These are phyloP conservation scores for Lasiosphaeriaceae sp. DNA, from an alignment of 495 filamentous ascomycete genomes.

Conservation along the genomic window DNA sequence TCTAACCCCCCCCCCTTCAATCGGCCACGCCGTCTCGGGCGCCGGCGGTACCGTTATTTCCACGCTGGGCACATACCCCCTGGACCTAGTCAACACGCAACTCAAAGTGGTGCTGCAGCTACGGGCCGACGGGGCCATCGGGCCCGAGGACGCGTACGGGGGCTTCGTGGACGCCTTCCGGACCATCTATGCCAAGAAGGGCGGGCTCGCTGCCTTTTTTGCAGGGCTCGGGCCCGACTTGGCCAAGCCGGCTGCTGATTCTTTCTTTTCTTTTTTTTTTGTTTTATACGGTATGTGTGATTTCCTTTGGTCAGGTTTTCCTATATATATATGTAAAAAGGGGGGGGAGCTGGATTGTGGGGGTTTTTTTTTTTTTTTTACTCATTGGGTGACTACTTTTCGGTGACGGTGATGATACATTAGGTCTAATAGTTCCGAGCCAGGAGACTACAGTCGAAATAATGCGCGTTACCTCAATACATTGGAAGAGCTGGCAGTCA, in stretches of 20 bases:
- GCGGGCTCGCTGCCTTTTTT: slow-evolving; percentile 68
- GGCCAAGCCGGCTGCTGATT: slow-evolving; percentile 67
- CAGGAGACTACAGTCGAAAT: slow-evolving; percentile 40
- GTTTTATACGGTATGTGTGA: slow-evolving; percentile 62
- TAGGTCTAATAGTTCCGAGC: slow-evolving; percentile 45
- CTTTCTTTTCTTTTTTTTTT: slow-evolving; percentile 82
- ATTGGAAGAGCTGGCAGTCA: slow-evolving; percentile 71
- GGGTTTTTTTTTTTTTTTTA: too few relatives aligned
- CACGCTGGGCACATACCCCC: slow-evolving; percentile 74
- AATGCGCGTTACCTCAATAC: slow-evolving; percentile 53
- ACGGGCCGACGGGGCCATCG: slow-evolving; percentile 33
- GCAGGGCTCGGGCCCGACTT: slow-evolving; percentile 70
- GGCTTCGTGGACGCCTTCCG: slow-evolving; percentile 63
- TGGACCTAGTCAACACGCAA: slow-evolving; percentile 79
- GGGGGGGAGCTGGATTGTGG: not conserved
- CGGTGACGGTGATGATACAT: too few relatives aligned
- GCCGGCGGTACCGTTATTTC: slow-evolving; percentile 76
- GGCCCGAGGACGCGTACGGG: slow-evolving; percentile 45
- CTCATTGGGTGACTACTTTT: too few relatives aligned
- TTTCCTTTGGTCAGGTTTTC: too few relatives aligned
- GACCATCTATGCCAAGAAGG: slow-evolving; percentile 69
- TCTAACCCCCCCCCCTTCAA: slow-evolving; percentile 60
- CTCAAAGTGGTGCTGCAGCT: slow-evolving; percentile 76
- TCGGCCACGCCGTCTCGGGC: slow-evolving; percentile 85
- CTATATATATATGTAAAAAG: slow-evolving; percentile 21